Conservation (phyloP, 1,139 yeast genomes). For the Kurtzmaniella quercitrusa region DNA sequence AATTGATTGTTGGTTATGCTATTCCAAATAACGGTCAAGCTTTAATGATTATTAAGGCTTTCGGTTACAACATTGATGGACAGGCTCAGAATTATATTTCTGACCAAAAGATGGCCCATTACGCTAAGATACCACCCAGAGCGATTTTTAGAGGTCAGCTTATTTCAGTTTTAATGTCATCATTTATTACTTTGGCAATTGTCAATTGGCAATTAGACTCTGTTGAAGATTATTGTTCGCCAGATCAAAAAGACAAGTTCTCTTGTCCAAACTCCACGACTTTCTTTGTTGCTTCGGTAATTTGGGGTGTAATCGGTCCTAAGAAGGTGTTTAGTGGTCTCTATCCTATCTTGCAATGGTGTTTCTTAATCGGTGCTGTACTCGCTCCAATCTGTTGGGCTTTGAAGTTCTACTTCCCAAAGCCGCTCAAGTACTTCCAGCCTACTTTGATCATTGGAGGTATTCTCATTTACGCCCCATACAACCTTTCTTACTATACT, state of each 20-base stretch:
- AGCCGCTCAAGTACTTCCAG: constrained; percentile 31
- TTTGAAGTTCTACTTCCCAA: constrained; percentile 33
- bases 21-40: constrained; percentile 56
- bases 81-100: constrained; percentile 50
- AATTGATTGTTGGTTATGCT: constrained; percentile 53
- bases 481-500: constrained; percentile 45
- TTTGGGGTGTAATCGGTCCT: constrained; percentile 68
- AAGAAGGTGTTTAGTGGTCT: constrained; percentile 42
- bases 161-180: constrained; percentile 7
- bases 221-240: constrained; percentile 40
- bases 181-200: constrained; percentile 51
- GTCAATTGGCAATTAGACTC: constrained; percentile 46
- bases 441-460: constrained; percentile 44
- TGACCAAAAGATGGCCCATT: constrained; percentile 53
- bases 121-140: constrained; percentile 50
- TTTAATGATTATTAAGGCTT: constrained; percentile 50
- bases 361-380: constrained; percentile 53
- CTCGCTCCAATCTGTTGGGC: constrained; percentile 40
- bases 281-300: constrained; percentile 50
- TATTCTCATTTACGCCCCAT: constrained; percentile 39
- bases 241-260: constrained; percentile 38
- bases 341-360: constrained; percentile 45
- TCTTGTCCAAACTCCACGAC: constrained; percentile 47
- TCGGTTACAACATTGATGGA: constrained; percentile 51
- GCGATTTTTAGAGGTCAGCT: constrained; percentile 50